Evolutionary conservation across 1,284 basidiomycete species (phyloP), one percentile per base, ranked within the genome.

Genomic region (Cryptococcus deneoformans): DNA sequence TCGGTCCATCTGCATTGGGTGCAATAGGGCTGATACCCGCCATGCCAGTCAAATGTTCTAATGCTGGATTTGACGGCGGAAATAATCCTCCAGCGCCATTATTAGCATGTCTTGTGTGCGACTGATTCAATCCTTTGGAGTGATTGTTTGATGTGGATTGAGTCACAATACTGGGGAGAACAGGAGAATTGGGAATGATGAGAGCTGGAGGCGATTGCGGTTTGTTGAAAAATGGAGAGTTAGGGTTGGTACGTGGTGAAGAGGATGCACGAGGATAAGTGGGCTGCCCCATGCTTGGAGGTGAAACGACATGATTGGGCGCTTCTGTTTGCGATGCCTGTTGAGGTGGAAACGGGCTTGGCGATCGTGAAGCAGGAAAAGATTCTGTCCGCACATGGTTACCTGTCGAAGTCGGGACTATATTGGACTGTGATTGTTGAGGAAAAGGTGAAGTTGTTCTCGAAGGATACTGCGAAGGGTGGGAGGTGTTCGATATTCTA

Each of bases 131-230:
- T 8, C 36, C 43, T n/a, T 39, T 45, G 16, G 37, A 6, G 6
- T 51, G 50, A 48, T 44, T 51, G 50, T 50, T 52, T 24, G 59
- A 43, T 4, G 54, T 46, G 5, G 39, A 40, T 8, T 37, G 46
- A 9, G 73, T 69, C 52, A 66, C 56, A 44, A 72, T 68, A 9
- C 64, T 67, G 3, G 74, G 73, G 6, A 75, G 65, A 0, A 64
- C 59, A 11, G 72, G 72, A 7, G 74, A 72, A 44, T 61, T 61
- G 8, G 75, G 74, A 24, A 78, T 77, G 52, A 77, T 69, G 8
- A 78, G 60, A 5, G 73, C 72, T 0, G 77, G 77, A 8, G 77
- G 77, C 5, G 76, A 77, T 55, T 73, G 70, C 2, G 77, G 74
- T 53, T 78, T 78, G 46, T 68, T 66, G 52, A 70, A 64, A 56